Base-by-base conservation (phyloP, 1,139 yeast genomes). In the Diutina rugosa region DNA sequence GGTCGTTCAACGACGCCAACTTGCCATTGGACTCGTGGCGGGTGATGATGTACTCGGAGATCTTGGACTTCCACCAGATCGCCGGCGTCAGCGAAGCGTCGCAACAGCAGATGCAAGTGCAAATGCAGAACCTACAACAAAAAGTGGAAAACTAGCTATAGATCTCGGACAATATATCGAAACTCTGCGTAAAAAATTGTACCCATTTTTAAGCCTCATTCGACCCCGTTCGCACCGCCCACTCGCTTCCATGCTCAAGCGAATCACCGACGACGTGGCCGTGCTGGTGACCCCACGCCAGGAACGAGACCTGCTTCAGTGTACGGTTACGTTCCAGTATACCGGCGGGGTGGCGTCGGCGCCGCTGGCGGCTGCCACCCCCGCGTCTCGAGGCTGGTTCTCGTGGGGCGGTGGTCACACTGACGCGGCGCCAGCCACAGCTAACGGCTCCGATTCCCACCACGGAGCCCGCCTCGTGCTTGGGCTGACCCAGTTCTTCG, bases 1-100 rank as follows among this genome's bases (percentile, higher is more conserved):
- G 99, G 99, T 87, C 95, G 65, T 93, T 93, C 71, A 93, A 93
- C 69, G 98, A 95, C 66, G 98, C 97, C 0, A 99, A 93, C 71
- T 78, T 93, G 64, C 98, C 99, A 1, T 95, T 93, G 28, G 98
- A 93, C 67, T 90, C 97, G 12, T 93, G 99, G 99, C 84, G 96
- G 72, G 97, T 91, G 35, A 93, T 93, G 99, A 93, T 93, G 97
- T 93, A 93, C 72, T 87, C 96, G 56, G 99, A 93, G 72, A 93
- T 93, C 61, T 77, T 93, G 62, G 98, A 91, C 69, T 93, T 91
- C 79, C 99, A 93, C 72, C 90, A 87, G 28, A 49, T 49, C 35
- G 53, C 53, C n/a, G 53, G 53, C 16, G 53, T 49, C 44, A 30
- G 16, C 21, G 53, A 49, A 4, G 26, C 28, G 30, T 12, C 28